phyloP scores from a whole-genome alignment of 441 rosid genomes.

The Jatropha multifida region DNA sequence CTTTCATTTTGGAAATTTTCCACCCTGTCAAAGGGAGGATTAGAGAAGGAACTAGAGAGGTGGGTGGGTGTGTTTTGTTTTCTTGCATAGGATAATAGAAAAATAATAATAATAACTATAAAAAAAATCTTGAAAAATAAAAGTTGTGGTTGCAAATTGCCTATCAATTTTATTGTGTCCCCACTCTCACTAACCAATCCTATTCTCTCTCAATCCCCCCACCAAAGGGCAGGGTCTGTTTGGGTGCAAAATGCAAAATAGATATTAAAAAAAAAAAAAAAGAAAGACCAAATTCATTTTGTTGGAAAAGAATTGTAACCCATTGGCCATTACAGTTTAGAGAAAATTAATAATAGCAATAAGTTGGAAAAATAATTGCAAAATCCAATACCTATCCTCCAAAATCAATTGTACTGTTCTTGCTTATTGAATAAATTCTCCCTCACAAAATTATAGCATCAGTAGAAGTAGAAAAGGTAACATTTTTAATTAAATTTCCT shows the following conservation, averaged over 20 bases:
- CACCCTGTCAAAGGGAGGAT: slow-evolving; percentile 41
- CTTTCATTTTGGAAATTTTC: background rate
- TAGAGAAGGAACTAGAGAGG: slow-evolving; percentile 35
- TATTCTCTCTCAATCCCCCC: slow-evolving; percentile 20
- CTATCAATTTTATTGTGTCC: slow-evolving; percentile 34
- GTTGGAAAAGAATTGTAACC: slow-evolving; percentile 4
- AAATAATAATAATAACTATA: slow-evolving; percentile 5
- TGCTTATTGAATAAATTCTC: slow-evolving; percentile 10
- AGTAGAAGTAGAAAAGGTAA: background rate
- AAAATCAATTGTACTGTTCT: background rate
- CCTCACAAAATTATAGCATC: background rate
- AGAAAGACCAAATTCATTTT: slow-evolving; percentile 1
- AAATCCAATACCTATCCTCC: slow-evolving; percentile 2
- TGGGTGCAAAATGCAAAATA: slow-evolving; percentile 7
- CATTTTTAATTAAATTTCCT: background rate
- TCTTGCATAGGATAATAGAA: slow-evolving; percentile 29
- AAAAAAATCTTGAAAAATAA: slow-evolving; percentile 21
- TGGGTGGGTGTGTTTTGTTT: slow-evolving; percentile 41
- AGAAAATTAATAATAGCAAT: background rate
- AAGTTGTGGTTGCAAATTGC: slow-evolving; percentile 61
- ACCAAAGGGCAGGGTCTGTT: background rate
- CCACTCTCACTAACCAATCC: slow-evolving; percentile 33
- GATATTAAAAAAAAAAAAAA: background rate
- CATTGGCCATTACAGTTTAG: background rate
- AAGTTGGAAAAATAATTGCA: slow-evolving; percentile 13